A percentile compares a stretch with the other conserved stretches of the same genome.
These are phyloP conservation scores for Tuber microsphaerosporum DNA, from an alignment of 495 filamentous ascomycete genomes.

Conservation along the genomic window DNA sequence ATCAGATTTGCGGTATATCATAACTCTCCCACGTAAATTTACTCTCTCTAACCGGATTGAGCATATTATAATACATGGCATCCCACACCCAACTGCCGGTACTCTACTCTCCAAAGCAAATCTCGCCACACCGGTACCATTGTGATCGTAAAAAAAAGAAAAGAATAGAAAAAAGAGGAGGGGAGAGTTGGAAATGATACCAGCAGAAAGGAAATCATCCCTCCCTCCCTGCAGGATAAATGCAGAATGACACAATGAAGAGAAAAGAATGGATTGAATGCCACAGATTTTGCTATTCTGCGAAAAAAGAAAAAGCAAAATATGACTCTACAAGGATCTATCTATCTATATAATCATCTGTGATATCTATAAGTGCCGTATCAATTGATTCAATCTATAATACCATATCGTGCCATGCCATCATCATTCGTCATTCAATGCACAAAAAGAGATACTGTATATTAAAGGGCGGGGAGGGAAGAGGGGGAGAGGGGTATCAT, in stretches of 20 bases:
- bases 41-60: background rate
- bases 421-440: background rate
- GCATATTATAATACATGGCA: background rate
- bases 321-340: background rate
- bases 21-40: background rate
- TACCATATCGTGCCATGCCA: background rate
- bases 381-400: background rate
- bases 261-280: background rate
- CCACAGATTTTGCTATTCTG: background rate
- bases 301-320: background rate
- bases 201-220: background rate
- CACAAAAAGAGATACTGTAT: background rate
- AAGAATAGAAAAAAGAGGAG: background rate
- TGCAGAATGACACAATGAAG: conserved; percentile 1
- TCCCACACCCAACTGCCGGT: background rate
- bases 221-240: background rate
- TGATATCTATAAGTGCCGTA: conserved; percentile 3
- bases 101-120: background rate
- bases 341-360: background rate
- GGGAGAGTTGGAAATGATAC: background rate
- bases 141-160: background rate
- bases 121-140: background rate
- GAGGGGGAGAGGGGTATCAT: background rate
- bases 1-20: conserved; percentile 2
- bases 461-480: background rate